Conservation (phyloP, 1,284 basidiomycete species). For the Somion occarium region DNA sequence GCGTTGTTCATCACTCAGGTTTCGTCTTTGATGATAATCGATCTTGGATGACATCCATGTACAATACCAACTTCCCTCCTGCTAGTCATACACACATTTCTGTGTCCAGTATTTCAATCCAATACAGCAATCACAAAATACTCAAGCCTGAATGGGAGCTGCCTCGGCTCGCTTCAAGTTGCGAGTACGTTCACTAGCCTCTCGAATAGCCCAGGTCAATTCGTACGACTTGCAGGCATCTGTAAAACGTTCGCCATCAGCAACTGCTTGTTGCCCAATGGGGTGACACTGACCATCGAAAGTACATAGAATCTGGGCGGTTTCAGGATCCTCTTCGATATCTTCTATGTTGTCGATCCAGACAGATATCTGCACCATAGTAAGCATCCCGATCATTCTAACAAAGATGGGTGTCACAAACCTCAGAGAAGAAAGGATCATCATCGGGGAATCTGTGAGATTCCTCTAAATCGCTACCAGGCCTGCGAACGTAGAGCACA, state of each 20-base stretch:
- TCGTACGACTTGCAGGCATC: conserved; percentile 88
- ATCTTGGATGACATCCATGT: not conserved
- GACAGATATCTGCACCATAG: conserved; percentile 56
- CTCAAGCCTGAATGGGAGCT: not conserved
- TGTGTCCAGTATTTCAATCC: not conserved
- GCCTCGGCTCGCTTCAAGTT: not conserved
- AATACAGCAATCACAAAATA: not conserved
- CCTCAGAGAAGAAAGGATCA: conserved; percentile 89
- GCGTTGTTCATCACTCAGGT: no score
- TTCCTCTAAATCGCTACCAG: conserved; percentile 83
- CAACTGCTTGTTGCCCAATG: not conserved
- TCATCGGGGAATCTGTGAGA: conserved; percentile 75
- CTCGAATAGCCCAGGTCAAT: conserved; percentile 83
- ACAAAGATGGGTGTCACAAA: conserved; percentile 8
- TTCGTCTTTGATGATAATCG: no score
- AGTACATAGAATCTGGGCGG: conserved; percentile 64
- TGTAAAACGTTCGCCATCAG: conserved; percentile 26
- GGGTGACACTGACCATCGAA: conserved; percentile 64
- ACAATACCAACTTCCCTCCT: not conserved
- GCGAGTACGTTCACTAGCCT: conserved; percentile 55
- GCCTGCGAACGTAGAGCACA: conserved; percentile 78
- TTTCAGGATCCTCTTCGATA: conserved; percentile 68
- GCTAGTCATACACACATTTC: not conserved
- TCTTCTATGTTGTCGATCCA: conserved; percentile 82
- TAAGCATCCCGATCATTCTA: not conserved